phyloP scores from a whole-genome alignment of 305 asterid genomes.

The Caryopteris hybrid region DNA sequence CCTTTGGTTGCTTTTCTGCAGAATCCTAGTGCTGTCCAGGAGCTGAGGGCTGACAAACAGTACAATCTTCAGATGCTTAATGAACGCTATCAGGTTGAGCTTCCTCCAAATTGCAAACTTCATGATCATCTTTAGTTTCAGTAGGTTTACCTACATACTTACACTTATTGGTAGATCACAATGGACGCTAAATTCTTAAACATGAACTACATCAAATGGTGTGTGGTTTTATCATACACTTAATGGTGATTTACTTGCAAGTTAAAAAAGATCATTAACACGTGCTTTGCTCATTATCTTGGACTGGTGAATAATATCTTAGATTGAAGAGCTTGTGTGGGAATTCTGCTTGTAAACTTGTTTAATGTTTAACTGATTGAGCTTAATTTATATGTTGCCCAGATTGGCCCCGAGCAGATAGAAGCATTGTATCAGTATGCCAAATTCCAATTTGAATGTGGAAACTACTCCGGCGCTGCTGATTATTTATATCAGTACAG shows the following conservation, averaged over 20 bases:
- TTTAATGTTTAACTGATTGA: conserved; percentile 9
- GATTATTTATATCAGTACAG: conserved; percentile 91
- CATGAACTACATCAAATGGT: neutral
- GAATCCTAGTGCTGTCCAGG: conserved; percentile 87
- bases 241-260: neutral
- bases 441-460: conserved; percentile 98
- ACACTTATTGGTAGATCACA: neutral
- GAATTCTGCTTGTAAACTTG: neutral
- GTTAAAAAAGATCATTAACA: neutral
- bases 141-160: neutral
- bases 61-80: conserved; percentile 87
- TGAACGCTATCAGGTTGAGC: conserved; percentile 84
- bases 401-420: conserved; percentile 96
- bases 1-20: conserved; percentile 78
- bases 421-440: conserved; percentile 94
- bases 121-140: neutral
- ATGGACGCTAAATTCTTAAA: neutral
- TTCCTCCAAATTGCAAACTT: neutral
- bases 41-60: conserved; percentile 90
- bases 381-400: conserved; percentile 8
- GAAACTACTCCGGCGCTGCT: conserved; percentile 97
- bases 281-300: neutral
- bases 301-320: neutral
- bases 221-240: neutral
- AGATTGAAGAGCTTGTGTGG: neutral